Base-by-base conservation (phyloP, 768 basidiomycete species). In the Rubroboletus satanas region DNA sequence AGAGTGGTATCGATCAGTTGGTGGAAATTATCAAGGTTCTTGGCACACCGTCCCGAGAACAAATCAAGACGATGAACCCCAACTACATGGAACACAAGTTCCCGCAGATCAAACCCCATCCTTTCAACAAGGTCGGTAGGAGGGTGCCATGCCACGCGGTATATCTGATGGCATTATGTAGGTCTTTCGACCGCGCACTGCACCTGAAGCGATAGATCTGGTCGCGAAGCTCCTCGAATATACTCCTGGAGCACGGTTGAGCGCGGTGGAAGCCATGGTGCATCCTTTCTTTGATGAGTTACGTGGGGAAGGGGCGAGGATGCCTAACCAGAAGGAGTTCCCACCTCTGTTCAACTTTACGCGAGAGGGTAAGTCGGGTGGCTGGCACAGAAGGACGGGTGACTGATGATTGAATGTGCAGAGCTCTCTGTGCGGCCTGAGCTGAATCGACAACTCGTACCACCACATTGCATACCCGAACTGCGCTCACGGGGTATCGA, bases 31-130 rank as follows among this genome's bases (percentile, higher is more conserved):
- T 99, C 86, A 99, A 99, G 74, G 94, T 99, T 42, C 84, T 99
- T 51, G 97, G 97, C 15, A 99, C 97, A 21, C 97, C 97, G 3
- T 95, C 97, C 55, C 80, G 96, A 62, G 97, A 98, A 70, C 97
- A 99, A 74, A 99, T 99, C 83, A 98, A 99, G 86, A 98, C 97
- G 63, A 99, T 99, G 97, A 99, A 99, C 75, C 97, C 97, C 52
- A 99, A 99, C 77, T 99, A 99, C 76, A 98, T 98, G 97, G 97
- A 99, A 71, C 97, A 99, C 84, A 98, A 98, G 75, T 99, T 99
- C 79, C 97, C 97, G 2, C 96, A 98, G 75, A 99, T 99, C 79
- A 94, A 96, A 71, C 93, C 95, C n/a, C 96, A 98, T 69, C 95
- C 95, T 0, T 98, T 98, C 79, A 89, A 88, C 69, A 98, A 98